Evolutionary conservation across 805 yeast genomes (phyloP).

Genomic region (Martiniozyma abietophila): DNA sequence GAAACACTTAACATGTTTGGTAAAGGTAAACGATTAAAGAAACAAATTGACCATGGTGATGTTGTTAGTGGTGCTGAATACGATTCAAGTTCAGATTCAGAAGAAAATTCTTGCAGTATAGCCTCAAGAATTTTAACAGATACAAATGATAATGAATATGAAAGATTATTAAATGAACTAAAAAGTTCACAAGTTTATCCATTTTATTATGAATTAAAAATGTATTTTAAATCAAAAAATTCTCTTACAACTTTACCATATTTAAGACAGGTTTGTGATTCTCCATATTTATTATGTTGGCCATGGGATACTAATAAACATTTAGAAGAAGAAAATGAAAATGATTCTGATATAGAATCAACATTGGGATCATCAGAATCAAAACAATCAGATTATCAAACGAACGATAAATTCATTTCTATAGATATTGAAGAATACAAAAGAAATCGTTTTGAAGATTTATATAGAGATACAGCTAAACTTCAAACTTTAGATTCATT

Average conservation of each 20-base stretch:
- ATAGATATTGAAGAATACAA: slow-evolving; percentile 1
- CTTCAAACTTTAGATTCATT: slow-evolving; percentile 61
- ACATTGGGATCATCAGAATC: no score
- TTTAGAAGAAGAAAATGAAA: slow-evolving; percentile 5
- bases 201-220: slow-evolving; percentile 2
- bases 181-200: slow-evolving; percentile 1
- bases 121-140: no score
- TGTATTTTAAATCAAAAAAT: slow-evolving; percentile 39
- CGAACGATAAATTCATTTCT: slow-evolving; percentile 32
- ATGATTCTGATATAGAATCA: not conserved
- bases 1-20: no score
- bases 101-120: slow-evolving; percentile 11
- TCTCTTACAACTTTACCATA: slow-evolving; percentile 74
- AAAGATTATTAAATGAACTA: slow-evolving; percentile 1
- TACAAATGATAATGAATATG: slow-evolving; percentile 4
- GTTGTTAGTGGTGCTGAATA: no score
- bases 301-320: no score
- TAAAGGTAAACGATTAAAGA: no score
- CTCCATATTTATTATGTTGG: slow-evolving; percentile 75
- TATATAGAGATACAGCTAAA: slow-evolving; percentile 61
- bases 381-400: no score
- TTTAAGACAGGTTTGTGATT: slow-evolving; percentile 71
- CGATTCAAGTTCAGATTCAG: slow-evolving; percentile 10
- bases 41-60: no score
- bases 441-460: slow-evolving; percentile 8